Base-by-base conservation (phyloP, 306 rosid species). In the Geum urbanum region DNA sequence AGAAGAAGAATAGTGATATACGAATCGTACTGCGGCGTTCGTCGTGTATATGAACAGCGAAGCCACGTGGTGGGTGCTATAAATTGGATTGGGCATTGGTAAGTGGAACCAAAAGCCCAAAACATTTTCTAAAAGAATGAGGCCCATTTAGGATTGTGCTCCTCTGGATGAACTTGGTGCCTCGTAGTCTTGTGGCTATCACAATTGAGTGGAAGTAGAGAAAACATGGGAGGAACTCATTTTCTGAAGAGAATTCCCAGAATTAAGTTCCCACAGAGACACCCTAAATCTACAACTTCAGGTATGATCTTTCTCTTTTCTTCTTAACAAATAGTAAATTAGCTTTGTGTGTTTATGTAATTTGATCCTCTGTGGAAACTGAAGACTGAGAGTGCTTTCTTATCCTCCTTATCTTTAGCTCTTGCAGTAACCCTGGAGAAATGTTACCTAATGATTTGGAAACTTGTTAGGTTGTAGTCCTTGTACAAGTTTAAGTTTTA, bases 41-140 rank as follows among this genome's bases (percentile, higher is more conserved):
- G 45, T 40, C 69, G 77, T 66, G 72, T 46, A 2, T 16, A 13
- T 10, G 41, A 45, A 5, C 9, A 19, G 7, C 15, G 40, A 43
- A 0, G 72, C 76, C 76, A 71, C 72, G 72, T 76, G 72, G 72
- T 27, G 46, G 67, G 11, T 35, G 11, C 18, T 27, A 18, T 45
- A 4, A 16, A 4, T 62, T 47, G 54, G 0, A 8, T 62, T 37
- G 59, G 53, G 61, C 47, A 19, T 16, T 6, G 9, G 1, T 6
- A 5, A 7, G 24, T 55, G 35, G 60, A 3, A 43, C 45, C 5
- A 8, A 0, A 53, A 37, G 39, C 68, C 59, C 35, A 9, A 67
- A 53, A 12, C 9, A n/a, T 0, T 3, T 45, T 45, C 11, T 9
- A 10, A 45, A 45, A 45, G 48, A 3, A 52, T 6, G 24, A 8